Evolutionary conservation across 768 basidiomycete genomes (phyloP).

Genomic region (Saitozyma podzolica): DNA sequence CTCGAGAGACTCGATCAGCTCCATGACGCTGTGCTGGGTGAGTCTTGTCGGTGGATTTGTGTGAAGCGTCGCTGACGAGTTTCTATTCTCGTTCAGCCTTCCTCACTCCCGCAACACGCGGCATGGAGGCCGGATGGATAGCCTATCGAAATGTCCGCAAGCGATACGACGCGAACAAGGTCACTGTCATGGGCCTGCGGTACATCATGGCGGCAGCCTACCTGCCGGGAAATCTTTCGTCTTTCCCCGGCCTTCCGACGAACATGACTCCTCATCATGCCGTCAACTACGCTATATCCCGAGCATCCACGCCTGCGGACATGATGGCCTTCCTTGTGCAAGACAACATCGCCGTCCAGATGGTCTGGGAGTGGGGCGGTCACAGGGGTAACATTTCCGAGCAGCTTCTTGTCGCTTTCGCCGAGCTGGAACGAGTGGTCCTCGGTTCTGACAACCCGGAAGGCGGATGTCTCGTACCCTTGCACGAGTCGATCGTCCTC

Average conservation of each 20-base stretch:
- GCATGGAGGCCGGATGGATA: conserved; percentile 30
- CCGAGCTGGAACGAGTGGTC: conserved; percentile 9
- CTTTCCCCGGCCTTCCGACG: conserved; percentile 27
- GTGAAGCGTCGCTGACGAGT: neutral
- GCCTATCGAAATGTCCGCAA: conserved; percentile 30
- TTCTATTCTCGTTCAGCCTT: conserved; percentile 5
- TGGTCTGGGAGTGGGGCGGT: conserved; percentile 35
- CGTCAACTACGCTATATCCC: conserved; percentile 23
- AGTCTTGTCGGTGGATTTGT: conserved; percentile 9
- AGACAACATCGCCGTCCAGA: conserved; percentile 16
- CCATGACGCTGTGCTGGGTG: conserved; percentile 33
- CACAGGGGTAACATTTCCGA: conserved; percentile 33
- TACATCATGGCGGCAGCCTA: conserved; percentile 31
- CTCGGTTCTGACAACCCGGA: no score
- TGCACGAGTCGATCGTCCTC: conserved; percentile 30
- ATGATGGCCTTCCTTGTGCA: conserved; percentile 29
- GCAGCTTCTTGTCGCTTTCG: conserved; percentile 21
- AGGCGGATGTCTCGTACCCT: conserved; percentile 18
- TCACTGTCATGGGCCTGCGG: conserved; percentile 33
- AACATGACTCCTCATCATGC: conserved; percentile 8
- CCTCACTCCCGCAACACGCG: conserved; percentile 9
- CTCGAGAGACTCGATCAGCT: conserved; percentile 26
- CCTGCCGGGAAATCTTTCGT: conserved; percentile 23
- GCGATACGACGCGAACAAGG: conserved; percentile 30
- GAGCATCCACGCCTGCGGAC: conserved; percentile 31